phyloP scores from a whole-genome alignment of 2,329 filamentous ascomycete genomes.

The Grosmannia serpens region DNA sequence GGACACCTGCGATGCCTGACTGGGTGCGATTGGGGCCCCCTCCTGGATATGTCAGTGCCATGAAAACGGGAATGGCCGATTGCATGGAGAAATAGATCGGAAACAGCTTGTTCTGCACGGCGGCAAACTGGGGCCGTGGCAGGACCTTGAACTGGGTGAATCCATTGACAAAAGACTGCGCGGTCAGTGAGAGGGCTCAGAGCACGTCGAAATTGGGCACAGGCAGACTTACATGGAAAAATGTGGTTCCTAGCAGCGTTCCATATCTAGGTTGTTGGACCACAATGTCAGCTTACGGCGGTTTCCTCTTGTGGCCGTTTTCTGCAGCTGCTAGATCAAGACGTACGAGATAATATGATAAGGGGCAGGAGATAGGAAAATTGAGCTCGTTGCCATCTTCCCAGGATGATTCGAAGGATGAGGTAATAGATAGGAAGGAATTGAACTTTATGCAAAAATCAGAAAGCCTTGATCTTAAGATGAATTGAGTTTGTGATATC shows the following conservation, averaged over 20 bases:
- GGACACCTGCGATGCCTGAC: slow-evolving; percentile 39
- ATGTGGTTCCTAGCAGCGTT: slow-evolving; percentile 71
- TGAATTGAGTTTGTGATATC: not conserved
- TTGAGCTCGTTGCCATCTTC: slow-evolving; percentile 19
- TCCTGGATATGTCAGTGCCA: slow-evolving; percentile 75
- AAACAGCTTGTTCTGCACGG: slow-evolving; percentile 71
- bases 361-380: slow-evolving; percentile 52
- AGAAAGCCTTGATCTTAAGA: not conserved
- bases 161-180: slow-evolving; percentile 57
- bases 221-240: slow-evolving; percentile 59
- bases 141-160: slow-evolving; percentile 67
- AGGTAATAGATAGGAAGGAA: not conserved
- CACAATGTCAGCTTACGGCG: not conserved
- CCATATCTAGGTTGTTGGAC: slow-evolving; percentile 52
- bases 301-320: not conserved
- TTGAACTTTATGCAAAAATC: not conserved
- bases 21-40: slow-evolving; percentile 22
- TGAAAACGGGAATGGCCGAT: slow-evolving; percentile 56
- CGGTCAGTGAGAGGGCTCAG: not conserved
- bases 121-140: slow-evolving; percentile 67
- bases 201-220: not conserved
- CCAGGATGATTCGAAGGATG: not conserved
- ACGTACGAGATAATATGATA: slow-evolving; percentile 67
- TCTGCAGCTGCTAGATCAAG: not conserved
- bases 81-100: slow-evolving; percentile 84